Evolutionary conservation across 106 monocot species (phyloP).

Genomic region (Acanthochlamys bracteata): DNA sequence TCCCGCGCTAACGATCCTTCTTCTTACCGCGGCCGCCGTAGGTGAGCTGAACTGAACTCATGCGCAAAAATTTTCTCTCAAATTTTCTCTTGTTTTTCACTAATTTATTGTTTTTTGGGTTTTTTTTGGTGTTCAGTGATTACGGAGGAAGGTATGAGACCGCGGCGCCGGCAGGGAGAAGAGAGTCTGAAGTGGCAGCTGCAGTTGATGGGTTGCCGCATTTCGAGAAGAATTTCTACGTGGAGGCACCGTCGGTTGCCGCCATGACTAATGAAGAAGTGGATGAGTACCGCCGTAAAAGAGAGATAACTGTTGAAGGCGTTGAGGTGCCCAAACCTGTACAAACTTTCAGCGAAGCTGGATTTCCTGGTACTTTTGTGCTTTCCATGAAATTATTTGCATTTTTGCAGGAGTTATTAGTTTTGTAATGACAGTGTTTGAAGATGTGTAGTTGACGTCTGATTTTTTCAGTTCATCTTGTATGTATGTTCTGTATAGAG

Average conservation of each 20-base stretch:
- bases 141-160: conserved; percentile 37
- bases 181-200: conserved; percentile 12
- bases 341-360: conserved; percentile 48
- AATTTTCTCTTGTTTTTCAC: background rate
- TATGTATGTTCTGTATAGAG: no score
- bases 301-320: conserved; percentile 93
- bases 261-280: conserved; percentile 72
- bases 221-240: conserved; percentile 98
- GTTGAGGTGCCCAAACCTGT: conserved; percentile 83
- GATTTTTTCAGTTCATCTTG: no score
- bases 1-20: conserved; percentile 1
- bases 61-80: background rate
- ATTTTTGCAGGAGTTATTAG: background rate
- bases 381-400: background rate
- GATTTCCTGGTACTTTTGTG: conserved; percentile 57
- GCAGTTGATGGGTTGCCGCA: conserved; percentile 70
- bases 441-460: background rate
- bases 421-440: background rate
- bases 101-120: background rate
- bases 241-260: conserved; percentile 63
- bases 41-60: background rate
- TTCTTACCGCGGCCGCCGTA: conserved; percentile 10
- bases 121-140: conserved; percentile 30
- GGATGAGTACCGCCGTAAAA: conserved; percentile 57
- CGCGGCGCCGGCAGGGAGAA: conserved; percentile 17